phyloP scores from a whole-genome alignment of 1,139 yeast species.

The Yamadazyma diddensiae region DNA sequence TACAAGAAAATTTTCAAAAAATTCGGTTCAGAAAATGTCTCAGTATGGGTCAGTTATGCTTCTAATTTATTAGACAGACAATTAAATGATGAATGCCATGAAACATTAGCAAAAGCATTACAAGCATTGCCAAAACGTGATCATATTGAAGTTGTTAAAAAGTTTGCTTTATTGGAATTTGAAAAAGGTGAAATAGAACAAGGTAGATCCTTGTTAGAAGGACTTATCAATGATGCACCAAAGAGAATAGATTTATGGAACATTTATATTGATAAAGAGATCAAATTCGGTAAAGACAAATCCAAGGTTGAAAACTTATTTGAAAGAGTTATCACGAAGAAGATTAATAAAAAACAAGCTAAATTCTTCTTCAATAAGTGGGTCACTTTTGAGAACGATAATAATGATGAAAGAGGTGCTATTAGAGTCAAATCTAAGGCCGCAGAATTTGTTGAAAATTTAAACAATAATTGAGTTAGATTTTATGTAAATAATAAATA shows the following conservation, averaged over 20 bases:
- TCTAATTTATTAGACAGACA: constrained; percentile 65
- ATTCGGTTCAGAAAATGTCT: constrained; percentile 61
- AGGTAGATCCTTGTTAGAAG: constrained; percentile 93
- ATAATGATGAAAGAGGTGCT: constrained; percentile 65
- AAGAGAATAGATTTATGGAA: constrained; percentile 94
- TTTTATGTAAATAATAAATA: no score
- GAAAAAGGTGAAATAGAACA: constrained; percentile 87
- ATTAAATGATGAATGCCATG: constrained; percentile 60
- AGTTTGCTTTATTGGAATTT: constrained; percentile 88
- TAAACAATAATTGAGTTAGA: constrained; percentile 8
- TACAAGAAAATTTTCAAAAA: constrained; percentile 73
- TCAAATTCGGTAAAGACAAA: constrained; percentile 59
- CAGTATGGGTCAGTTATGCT: constrained; percentile 80
- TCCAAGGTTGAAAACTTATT: constrained; percentile 71
- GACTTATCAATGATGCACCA: constrained; percentile 84
- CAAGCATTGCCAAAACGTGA: constrained; percentile 69
- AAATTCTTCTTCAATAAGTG: constrained; percentile 93
- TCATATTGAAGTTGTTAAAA: constrained; percentile 79
- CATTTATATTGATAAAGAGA: constrained; percentile 90
- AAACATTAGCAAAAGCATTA: constrained; percentile 68
- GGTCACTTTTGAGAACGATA: constrained; percentile 73
- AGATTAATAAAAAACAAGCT: constrained; percentile 86
- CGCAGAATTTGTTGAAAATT: constrained; percentile 58
- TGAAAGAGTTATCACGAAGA: constrained; percentile 70
- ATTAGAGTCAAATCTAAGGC: constrained; percentile 93